phyloP scores from a whole-genome alignment of 2,329 filamentous ascomycete species.

The Colletotrichum sp. region DNA sequence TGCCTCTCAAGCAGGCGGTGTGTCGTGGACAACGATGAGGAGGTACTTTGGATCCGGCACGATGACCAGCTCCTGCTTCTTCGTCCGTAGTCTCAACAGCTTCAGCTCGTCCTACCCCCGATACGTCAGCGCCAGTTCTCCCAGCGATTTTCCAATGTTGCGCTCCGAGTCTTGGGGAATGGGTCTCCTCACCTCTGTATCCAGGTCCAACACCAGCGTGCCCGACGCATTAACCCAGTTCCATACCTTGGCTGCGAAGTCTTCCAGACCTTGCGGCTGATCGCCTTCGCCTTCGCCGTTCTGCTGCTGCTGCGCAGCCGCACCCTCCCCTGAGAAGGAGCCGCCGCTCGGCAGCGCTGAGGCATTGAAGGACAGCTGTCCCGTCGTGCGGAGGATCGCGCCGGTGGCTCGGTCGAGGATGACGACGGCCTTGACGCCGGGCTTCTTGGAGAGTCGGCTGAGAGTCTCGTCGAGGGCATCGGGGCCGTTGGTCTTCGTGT shows the following conservation, averaged over 20 bases:
- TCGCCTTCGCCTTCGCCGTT: constrained; percentile 46
- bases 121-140: background rate
- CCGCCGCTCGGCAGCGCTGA: background rate
- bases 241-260: constrained; percentile 79
- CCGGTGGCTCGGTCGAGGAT: constrained; percentile 75
- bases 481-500: constrained; percentile 46
- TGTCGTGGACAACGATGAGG: constrained; percentile 81
- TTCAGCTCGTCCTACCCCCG: constrained; percentile 73
- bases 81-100: constrained; percentile 78
- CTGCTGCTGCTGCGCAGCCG: constrained; percentile 24
- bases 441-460: constrained; percentile 75
- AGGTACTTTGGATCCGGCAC: constrained; percentile 82
- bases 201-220: constrained; percentile 73
- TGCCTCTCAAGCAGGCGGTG: constrained; percentile 64
- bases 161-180: background rate
- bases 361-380: constrained; percentile 61
- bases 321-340: constrained; percentile 52
- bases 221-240: constrained; percentile 74
- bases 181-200: constrained; percentile 64
- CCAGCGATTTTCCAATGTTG: fast-evolving
- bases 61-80: constrained; percentile 84
- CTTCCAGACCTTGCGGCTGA: constrained; percentile 62
- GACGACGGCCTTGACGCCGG: constrained; percentile 79
- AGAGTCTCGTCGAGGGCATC: constrained; percentile 71
- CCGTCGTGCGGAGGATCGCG: constrained; percentile 76